Base-by-base conservation (phyloP, 1,139 yeast genomes). In the Taphrina confusa region DNA sequence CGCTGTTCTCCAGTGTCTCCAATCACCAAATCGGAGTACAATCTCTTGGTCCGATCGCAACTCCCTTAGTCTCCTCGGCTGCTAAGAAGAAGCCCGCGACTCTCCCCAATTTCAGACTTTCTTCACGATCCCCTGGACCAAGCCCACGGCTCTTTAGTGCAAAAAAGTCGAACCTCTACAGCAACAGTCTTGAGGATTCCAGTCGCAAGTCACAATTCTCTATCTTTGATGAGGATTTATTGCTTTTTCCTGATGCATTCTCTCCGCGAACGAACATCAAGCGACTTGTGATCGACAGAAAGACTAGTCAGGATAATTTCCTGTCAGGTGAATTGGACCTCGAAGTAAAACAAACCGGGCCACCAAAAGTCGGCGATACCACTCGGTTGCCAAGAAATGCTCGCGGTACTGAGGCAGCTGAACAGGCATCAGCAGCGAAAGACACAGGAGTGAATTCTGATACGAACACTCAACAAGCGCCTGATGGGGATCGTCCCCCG, bases 241-340 rank as follows among this genome's bases (percentile, higher is more conserved):
- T 87, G 62, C 72, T 86, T 63, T 76, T 85, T 1, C 81, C 88
- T n/a, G 87, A 82, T 60, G 83, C 87, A 4, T 87, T 87, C 70
- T 80, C 85, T 2, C 90, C 90, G 27, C 80, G 82, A 57, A 75
- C 77, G 40, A 80, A 79, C 61, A 78, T 83, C 64, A 81, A 83
- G 55, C 79, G 80, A 63, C 75, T 85, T 61, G 78, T 82, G 5
- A 79, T 85, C 63, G 82, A 82, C 61, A 80, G 79, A 14, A 69
- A 70, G 68, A 75, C 67, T 14, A 65, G 67, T 8, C 66, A 68
- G 36, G 67, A 66, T 18, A 68, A 68, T 23, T 60, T 68, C 12
- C 57, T 67, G 9, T 61, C 66, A 4, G 67, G 67, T 9, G 66
- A 62, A 12, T 52, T 57, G 9, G 66, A 63, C 30, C 39, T 62